These are phyloP conservation scores for Fusarium praegraminearum DNA, from an alignment of 2,329 filamentous ascomycete species.

Conservation along the genomic window DNA sequence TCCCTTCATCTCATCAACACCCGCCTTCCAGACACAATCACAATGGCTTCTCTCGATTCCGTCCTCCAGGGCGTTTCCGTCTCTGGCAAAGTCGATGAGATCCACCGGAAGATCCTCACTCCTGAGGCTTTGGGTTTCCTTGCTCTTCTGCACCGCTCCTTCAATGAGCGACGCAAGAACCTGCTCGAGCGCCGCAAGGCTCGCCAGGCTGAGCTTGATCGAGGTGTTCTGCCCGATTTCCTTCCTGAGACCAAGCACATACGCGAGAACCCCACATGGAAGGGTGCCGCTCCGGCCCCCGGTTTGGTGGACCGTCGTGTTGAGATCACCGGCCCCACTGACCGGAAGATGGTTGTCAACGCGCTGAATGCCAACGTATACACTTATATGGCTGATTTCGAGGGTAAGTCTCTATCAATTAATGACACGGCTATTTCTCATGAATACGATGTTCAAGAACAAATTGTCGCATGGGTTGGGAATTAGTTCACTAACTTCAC, in stretches of 20 bases:
- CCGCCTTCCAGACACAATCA: constrained; percentile 17
- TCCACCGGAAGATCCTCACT: constrained; percentile 90
- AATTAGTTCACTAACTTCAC: constrained; percentile 21
- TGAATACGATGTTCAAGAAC: not conserved
- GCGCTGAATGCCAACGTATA: constrained; percentile 95
- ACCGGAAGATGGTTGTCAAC: constrained; percentile 99
- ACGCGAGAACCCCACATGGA: constrained; percentile 94
- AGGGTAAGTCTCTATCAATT: constrained; percentile 70
- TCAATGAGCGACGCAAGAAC: constrained; percentile 88
- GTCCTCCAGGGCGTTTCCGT: constrained; percentile 91
- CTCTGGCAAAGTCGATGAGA: constrained; percentile 80
- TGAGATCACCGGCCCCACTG: constrained; percentile 97
- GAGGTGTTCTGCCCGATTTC: constrained; percentile 90
- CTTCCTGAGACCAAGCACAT: constrained; percentile 95
- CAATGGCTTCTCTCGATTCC: constrained; percentile 77
- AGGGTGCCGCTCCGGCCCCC: constrained; percentile 88
- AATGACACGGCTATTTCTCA: not conserved
- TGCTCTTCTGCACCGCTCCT: constrained; percentile 92
- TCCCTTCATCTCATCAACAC: constrained; percentile 2
- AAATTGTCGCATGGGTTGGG: not conserved
- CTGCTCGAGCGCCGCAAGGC: constrained; percentile 87
- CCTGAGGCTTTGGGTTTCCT: constrained; percentile 93
- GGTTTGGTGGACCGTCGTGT: constrained; percentile 93
- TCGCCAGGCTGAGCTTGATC: constrained; percentile 93
- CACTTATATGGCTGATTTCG: constrained; percentile 99